Percentiles rank a stretch among this genome's conserved stretches.
phyloP scores from a whole-genome alignment of 257 asterid genomes.

The Leptodermis oblonga region DNA sequence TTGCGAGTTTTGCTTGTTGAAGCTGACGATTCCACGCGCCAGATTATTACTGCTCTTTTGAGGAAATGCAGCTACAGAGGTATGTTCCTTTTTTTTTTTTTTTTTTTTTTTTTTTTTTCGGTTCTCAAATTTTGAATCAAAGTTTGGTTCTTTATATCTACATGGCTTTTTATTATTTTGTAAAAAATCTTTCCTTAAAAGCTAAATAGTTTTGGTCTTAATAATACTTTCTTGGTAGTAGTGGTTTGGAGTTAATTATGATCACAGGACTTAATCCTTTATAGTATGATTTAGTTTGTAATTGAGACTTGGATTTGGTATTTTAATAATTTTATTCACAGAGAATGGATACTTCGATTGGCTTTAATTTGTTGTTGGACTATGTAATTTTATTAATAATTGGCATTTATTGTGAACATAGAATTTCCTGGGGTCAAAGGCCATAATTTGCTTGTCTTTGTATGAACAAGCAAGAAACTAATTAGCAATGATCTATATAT shows the following conservation, averaged over 20 bases:
- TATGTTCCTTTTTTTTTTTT: constrained; percentile 16
- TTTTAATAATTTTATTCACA: not conserved
- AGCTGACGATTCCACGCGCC: constrained; percentile 93
- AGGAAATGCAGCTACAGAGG: constrained; percentile 96
- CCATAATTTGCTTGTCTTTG: not conserved
- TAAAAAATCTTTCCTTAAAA: no score
- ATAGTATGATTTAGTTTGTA: not conserved
- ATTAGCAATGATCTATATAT: not conserved
- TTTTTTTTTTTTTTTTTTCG: not conserved
- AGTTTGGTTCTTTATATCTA: not conserved
- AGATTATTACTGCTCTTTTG: constrained; percentile 89
- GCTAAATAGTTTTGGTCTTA: not conserved
- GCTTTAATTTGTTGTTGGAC: not conserved
- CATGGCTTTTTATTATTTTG: not conserved
- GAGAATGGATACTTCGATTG: not conserved
- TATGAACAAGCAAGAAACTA: not conserved
- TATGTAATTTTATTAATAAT: no score
- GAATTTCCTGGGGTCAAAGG: not conserved
- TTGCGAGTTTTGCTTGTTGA: constrained; percentile 84
- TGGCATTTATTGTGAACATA: not conserved
- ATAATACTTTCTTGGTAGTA: not conserved
- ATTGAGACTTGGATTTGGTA: no score
- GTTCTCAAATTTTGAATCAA: not conserved
- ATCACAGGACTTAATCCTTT: not conserved
- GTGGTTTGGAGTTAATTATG: not conserved